Evolutionary conservation across 1,284 basidiomycete species (phyloP).

Genomic region (Cutaneotrichosporon cutaneum): DNA sequence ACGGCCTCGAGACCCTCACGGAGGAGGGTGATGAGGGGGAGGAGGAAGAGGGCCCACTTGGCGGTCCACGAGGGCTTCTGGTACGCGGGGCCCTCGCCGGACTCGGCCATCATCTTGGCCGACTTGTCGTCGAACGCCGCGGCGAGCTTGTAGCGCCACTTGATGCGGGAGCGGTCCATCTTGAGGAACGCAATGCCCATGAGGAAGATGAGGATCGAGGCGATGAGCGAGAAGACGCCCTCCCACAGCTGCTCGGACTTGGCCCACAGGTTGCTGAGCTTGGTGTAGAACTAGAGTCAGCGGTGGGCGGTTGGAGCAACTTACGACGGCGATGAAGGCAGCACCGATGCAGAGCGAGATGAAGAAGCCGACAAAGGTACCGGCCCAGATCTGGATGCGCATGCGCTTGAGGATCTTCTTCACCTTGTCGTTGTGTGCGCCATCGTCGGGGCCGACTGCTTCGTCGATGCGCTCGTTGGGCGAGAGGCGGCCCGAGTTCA

Average conservation of each 20-base stretch:
- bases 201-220: constrained; percentile 74
- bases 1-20: constrained; percentile 92
- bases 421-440: constrained; percentile 24
- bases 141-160: constrained; percentile 85
- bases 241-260: constrained; percentile 54
- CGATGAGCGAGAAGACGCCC: constrained; percentile 79
- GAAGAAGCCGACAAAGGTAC: constrained; percentile 71
- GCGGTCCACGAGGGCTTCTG: constrained; percentile 55
- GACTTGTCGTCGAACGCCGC: constrained; percentile 63
- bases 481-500: constrained; percentile 42
- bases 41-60: constrained; percentile 80
- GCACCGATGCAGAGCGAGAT: constrained; percentile 68
- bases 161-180: constrained; percentile 67
- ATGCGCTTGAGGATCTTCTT: constrained; percentile 49
- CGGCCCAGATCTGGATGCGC: constrained; percentile 69
- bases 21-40: constrained; percentile 79
- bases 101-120: constrained; percentile 16
- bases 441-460: constrained; percentile 10
- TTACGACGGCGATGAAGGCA: constrained; percentile 56
- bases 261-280: constrained; percentile 58
- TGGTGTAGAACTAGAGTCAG: constrained; percentile 56
- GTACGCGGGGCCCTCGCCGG: constrained; percentile 12
- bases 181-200: constrained; percentile 74
- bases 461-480: constrained; percentile 17
- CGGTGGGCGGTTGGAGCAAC: constrained; percentile 23